phyloP scores from a whole-genome alignment of 2,329 filamentous ascomycete genomes.

The Madurella fahalii region DNA sequence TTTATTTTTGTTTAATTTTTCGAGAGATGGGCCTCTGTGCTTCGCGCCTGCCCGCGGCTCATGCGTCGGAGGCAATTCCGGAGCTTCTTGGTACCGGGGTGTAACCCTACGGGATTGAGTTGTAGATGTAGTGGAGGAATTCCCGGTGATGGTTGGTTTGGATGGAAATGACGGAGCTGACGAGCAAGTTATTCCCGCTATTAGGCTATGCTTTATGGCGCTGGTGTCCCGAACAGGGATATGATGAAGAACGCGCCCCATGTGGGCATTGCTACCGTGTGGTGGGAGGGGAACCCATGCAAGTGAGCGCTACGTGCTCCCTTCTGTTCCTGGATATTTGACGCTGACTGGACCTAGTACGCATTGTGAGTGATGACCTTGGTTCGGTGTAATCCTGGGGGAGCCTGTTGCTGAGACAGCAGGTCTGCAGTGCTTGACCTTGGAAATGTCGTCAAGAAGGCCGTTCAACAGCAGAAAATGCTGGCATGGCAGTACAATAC shows the following conservation, averaged over 20 bases:
- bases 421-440: conserved; percentile 67
- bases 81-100: background rate
- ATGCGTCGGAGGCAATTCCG: background rate
- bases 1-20: background rate
- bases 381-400: background rate
- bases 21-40: background rate
- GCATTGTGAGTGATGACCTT: conserved; percentile 21
- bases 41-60: no score
- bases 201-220: conserved; percentile 91
- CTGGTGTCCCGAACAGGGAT: conserved; percentile 76
- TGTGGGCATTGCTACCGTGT: conserved; percentile 85
- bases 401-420: conserved; percentile 25
- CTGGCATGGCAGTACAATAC: conserved; percentile 94
- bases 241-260: conserved; percentile 89
- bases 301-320: conserved; percentile 56
- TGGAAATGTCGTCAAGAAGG: conserved; percentile 80
- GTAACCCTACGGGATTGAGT: background rate
- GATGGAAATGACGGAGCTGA: conserved; percentile 6
- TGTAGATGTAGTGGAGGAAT: background rate
- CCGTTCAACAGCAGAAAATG: conserved; percentile 78
- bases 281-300: conserved; percentile 98
- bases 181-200: conserved; percentile 10
- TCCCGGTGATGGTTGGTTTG: background rate
- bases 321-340: background rate
- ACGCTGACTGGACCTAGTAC: conserved; percentile 20